Base-by-base conservation (phyloP, 306 rosid genomes). In the Corylus heterophylla region DNA sequence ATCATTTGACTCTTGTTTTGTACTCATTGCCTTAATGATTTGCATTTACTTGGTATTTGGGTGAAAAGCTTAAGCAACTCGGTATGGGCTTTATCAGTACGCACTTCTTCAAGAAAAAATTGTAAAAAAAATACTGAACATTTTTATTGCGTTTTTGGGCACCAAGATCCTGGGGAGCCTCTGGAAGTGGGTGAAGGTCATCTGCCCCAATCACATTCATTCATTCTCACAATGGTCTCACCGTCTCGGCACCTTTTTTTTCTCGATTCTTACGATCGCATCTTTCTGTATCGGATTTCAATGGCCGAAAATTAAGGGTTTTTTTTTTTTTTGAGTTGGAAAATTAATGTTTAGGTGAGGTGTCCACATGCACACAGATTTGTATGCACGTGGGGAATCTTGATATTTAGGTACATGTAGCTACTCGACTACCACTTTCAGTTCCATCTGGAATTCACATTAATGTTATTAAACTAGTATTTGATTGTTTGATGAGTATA, bases 1-100 rank as follows among this genome's bases (percentile, higher is more conserved):
- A 25, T 12, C 51, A 37, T 39, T 83, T 83, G 85, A 81, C 85
- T 68, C 85, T 64, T 80, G 76, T 81, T 87, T 84, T 84, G 88
- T 87, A 81, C 86, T 79, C 85, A 81, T 84, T 84, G 67, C 79
- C 58, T 44, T 54, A 82, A 42, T 72, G 69, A 83, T 80, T 58
- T 69, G 62, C 76, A 68, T 59, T 66, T 31, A 54, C 69, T 61
- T 50, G 63, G 17, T 39, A 42, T 58, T 67, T 76, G 75, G 75
- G 27, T 47, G 66, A 58, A 80, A 77, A 72, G 78, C 45, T 25
- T 75, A 5, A 74, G 64, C 76, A 83, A 78, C 81, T 45, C 37
- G 54, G 66, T 42, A 79, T 78, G 86, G 80, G 78, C 50, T 59
- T 39, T 31, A 31, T 31, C 35, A 8, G 71, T 3, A 39, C 13